Evolutionary conservation across 129 eudicot species (phyloP).

Genomic region (Tagetes erecta): DNA sequence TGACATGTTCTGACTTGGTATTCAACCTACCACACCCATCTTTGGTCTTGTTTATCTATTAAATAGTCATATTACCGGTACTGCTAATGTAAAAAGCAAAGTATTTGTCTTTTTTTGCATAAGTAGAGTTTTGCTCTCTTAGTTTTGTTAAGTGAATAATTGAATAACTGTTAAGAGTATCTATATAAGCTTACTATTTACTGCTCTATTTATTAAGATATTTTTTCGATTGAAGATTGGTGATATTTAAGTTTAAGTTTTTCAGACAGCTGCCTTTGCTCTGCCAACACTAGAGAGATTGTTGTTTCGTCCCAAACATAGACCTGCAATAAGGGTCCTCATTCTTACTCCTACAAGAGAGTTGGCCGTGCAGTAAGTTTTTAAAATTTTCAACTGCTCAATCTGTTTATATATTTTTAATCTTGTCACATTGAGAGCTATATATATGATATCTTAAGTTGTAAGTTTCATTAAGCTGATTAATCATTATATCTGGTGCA

Average conservation of each 20-base stretch:
- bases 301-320: conserved; percentile 76
- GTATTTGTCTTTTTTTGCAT: not conserved
- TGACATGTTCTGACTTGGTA: not conserved
- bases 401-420: not conserved
- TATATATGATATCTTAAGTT: conserved; percentile 5
- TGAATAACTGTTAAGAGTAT: not conserved
- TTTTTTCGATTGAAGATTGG: conserved; percentile 2
- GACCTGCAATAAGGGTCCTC: conserved; percentile 91
- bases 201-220: not conserved
- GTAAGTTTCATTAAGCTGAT: conserved; percentile 2
- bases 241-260: conserved; percentile 11
- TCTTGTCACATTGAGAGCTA: not conserved
- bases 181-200: not conserved
- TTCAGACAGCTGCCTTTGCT: conserved; percentile 97
- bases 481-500: not conserved
- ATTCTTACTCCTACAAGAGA: conserved; percentile 98
- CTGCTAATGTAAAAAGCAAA: conserved; percentile 7
- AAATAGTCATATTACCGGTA: not conserved
- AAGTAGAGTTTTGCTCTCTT: conserved; percentile 7
- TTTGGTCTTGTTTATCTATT: not conserved
- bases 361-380: conserved; percentile 91
- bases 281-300: conserved; percentile 92
- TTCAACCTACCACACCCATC: not conserved
- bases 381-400: not conserved
- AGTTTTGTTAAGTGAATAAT: not conserved